Evolutionary conservation across 73 alveolate species (phyloP).

Genomic region (Paramecium biaurelia): DNA sequence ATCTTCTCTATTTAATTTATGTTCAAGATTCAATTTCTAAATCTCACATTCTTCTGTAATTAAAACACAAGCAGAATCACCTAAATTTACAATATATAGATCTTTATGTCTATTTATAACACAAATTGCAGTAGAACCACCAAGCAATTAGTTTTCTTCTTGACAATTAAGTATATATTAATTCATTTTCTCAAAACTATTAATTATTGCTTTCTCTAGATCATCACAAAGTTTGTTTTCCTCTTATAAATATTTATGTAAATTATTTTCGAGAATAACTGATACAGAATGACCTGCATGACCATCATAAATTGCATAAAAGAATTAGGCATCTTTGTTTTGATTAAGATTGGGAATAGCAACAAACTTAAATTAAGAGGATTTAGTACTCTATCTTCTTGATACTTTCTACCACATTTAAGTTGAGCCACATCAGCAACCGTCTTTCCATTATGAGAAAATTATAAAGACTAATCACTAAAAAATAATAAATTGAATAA

Average conservation of each 20-base stretch:
- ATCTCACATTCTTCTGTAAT: background rate
- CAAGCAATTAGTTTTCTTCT: background rate
- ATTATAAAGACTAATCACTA: background rate
- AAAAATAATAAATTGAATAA: background rate
- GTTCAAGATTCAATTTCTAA: slow-evolving; percentile 21
- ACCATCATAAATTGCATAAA: slow-evolving; percentile 56
- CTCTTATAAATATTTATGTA: background rate
- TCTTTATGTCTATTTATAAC: background rate
- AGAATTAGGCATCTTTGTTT: background rate
- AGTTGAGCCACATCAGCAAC: slow-evolving; percentile 50
- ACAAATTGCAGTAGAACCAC: slow-evolving; percentile 46
- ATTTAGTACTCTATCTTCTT: slow-evolving; percentile 42
- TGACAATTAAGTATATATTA: background rate
- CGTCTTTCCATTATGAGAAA: background rate
- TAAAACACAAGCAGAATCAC: slow-evolving; percentile 36
- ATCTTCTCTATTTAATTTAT: slow-evolving; percentile 36
- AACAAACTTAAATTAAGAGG: background rate
- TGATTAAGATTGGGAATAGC: slow-evolving; percentile 15
- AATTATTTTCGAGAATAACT: background rate
- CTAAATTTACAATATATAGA: slow-evolving; percentile 1
- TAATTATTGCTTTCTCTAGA: background rate
- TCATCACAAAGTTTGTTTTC: slow-evolving; percentile 3
- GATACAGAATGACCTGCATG: slow-evolving; percentile 42
- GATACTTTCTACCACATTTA: slow-evolving; percentile 29
- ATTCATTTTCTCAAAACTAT: slow-evolving; percentile 17